Percentiles rank a stretch among this genome's conserved stretches.
phyloP scores from a whole-genome alignment of 352 stramenopile genomes.

The Phytophthora podocarpi region DNA sequence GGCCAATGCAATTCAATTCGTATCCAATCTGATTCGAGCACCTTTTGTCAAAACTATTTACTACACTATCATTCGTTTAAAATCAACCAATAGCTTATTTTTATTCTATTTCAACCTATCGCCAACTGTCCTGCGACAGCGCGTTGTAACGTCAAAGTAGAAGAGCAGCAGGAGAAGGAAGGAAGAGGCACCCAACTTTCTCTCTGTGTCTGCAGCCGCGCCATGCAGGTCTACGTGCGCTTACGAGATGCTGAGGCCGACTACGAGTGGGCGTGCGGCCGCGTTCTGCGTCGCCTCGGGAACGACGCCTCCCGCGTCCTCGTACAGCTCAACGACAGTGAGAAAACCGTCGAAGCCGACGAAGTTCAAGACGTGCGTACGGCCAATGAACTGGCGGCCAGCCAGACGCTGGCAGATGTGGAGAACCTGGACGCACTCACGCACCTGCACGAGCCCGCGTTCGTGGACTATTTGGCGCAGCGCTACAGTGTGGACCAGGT shows the following conservation, averaged over 20 bases:
- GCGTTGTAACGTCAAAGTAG: slow-evolving; percentile 13
- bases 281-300: slow-evolving; percentile 45
- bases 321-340: slow-evolving; percentile 49
- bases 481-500: slow-evolving; percentile 76
- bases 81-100: slow-evolving; percentile 1
- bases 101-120: slow-evolving; percentile 15
- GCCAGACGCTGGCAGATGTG: slow-evolving; percentile 53
- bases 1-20: neutral
- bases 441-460: slow-evolving; percentile 80
- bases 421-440: slow-evolving; percentile 77
- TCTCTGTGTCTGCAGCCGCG: neutral
- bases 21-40: slow-evolving; percentile 10
- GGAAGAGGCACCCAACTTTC: neutral
- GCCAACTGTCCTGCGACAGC: slow-evolving; percentile 25
- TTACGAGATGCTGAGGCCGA: slow-evolving; percentile 23
- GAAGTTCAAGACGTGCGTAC: slow-evolving; percentile 55
- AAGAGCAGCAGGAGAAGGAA: slow-evolving; percentile 32
- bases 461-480: slow-evolving; percentile 81
- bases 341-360: slow-evolving; percentile 50
- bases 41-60: neutral
- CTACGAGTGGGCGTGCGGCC: slow-evolving; percentile 57
- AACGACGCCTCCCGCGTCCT: slow-evolving; percentile 33
- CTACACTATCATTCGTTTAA: slow-evolving; percentile 9
- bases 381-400: slow-evolving; percentile 45
- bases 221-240: slow-evolving; percentile 71